Evolutionary conservation across 2,329 filamentous ascomycete genomes (phyloP), one percentile per base, ranked within the genome.

Genomic region (Colletotrichum sp.): DNA sequence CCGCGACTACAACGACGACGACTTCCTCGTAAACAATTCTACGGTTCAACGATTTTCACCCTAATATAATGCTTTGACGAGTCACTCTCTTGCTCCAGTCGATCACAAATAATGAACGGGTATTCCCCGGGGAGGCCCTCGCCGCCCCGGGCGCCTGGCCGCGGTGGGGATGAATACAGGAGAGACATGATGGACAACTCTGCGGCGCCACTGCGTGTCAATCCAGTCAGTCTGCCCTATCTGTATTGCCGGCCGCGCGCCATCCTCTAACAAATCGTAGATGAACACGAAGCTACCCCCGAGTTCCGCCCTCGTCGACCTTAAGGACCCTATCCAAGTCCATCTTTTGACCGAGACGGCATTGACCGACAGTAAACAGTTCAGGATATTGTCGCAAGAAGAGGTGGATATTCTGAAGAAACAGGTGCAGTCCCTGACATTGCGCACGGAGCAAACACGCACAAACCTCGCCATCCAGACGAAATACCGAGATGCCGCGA

Each of bases 321-420:
- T 93, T 69, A 91, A 92, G 78, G 94, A 95, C 83, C 91, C 89
- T 76, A 94, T 99, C 60, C 94, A 96, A 80, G 93, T 98, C 83
- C 98, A 99, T 84, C 88, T 99, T 63, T 90, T 99, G 75, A 96
- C 97, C 77, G 96, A 99, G 87, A 99, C 95, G 24, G 97, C 97
- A 24, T 91, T 99, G 76, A 92, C 93, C 76, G 97, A 99, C 85
- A 98, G 96, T 87, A 94, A 93, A 81, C 88, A 93, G 80, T 99
- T 93, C 83, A 93, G 96, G 82, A 93, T 99, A 28, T 84, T 99
- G 77, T 95, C 96, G 0, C 95, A 96, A 79, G 96, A 98, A 83
- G 96, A 99, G 85, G 94, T 98, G 34, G 97, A 99, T 79, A 90
- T 92, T 63, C 86, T 99, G 80, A 99, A 99, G 89, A 98, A 96